Conservation (phyloP, 208 protist species). For the Crithidia thermophila region DNA sequence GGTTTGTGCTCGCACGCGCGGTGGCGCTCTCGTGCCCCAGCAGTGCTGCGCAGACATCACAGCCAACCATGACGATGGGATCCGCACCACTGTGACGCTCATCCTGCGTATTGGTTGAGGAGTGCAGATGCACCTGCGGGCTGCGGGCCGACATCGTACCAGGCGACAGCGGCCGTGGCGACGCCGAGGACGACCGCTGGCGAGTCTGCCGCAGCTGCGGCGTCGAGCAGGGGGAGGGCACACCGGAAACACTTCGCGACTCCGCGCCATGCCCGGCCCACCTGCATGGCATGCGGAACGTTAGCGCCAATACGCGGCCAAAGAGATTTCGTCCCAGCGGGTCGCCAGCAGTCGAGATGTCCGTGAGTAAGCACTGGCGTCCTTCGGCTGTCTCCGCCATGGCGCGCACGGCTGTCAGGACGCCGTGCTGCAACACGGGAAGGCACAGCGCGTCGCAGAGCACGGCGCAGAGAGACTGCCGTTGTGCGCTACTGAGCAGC, state of each 20-base stretch:
- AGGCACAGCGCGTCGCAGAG: slow-evolving; percentile 46
- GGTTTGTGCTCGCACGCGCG: neutral
- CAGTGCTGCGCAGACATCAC: slow-evolving; percentile 19
- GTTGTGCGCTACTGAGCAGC: no score
- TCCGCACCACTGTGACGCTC: neutral
- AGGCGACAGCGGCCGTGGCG: slow-evolving; percentile 1
- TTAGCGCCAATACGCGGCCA: slow-evolving; percentile 63
- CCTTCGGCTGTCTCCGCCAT: slow-evolving; percentile 52
- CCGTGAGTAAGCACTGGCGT: slow-evolving; percentile 55
- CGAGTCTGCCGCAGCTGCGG: neutral
- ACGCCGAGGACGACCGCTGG: neutral
- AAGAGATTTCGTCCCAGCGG: slow-evolving; percentile 66
- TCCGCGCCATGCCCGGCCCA: no score
- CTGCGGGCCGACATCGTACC: neutral
- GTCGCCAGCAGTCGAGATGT: slow-evolving; percentile 53
- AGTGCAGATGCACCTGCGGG: neutral
- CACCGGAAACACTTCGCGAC: no score
- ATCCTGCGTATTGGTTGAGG: neutral
- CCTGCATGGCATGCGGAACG: slow-evolving; percentile 37
- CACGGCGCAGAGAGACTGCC: no score
- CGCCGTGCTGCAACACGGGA: slow-evolving; percentile 31
- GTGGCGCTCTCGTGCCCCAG: neutral
- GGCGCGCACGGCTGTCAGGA: slow-evolving; percentile 35
- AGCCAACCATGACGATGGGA: slow-evolving; percentile 16
- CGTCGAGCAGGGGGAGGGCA: neutral